These are phyloP conservation scores for Leccinum pallidistipes DNA, from an alignment of 1,284 basidiomycete species.

Conservation along the genomic window DNA sequence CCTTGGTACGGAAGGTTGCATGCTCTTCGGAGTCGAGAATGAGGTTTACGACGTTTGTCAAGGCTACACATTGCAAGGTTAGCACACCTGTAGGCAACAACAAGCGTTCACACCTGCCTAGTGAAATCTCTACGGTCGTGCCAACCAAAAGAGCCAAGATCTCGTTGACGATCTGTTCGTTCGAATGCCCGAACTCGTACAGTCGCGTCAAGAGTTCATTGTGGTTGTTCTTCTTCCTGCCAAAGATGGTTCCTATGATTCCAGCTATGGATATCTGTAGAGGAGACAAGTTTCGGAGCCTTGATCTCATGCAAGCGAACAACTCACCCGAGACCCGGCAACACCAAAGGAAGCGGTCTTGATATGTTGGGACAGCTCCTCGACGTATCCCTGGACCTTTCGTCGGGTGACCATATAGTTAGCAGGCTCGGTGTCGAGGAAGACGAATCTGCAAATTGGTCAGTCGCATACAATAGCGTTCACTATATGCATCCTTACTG, in stretches of 20 bases:
- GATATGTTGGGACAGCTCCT: constrained; percentile 57
- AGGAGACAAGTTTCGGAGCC: neutral
- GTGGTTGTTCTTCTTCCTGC: constrained; percentile 48
- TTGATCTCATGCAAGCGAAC: neutral
- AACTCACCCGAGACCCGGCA: constrained; percentile 26
- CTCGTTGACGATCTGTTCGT: constrained; percentile 63
- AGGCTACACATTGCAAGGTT: constrained; percentile 34
- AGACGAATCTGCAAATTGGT: constrained; percentile 56
- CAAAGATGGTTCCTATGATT: constrained; percentile 50
- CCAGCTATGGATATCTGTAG: constrained; percentile 51
- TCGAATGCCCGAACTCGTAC: constrained; percentile 51
- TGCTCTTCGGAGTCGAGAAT: constrained; percentile 52
- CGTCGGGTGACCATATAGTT: constrained; percentile 55
- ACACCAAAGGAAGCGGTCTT: constrained; percentile 41
- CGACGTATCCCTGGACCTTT: constrained; percentile 51
- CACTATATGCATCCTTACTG: constrained; percentile 41
- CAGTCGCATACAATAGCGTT: neutral
- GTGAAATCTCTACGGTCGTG: constrained; percentile 64
- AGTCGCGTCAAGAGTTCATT: constrained; percentile 58
- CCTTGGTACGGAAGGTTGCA: constrained; percentile 41
- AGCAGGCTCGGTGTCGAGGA: constrained; percentile 65
- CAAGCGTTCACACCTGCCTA: constrained; percentile 45
- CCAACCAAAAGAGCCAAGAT: constrained; percentile 71
- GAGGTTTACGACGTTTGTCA: constrained; percentile 56
- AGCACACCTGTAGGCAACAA: neutral